A percentile compares a stretch with the other conserved stretches of the same genome.
Conservation (phyloP, 768 basidiomycete genomes). For the Lactarius akahatsu region DNA sequence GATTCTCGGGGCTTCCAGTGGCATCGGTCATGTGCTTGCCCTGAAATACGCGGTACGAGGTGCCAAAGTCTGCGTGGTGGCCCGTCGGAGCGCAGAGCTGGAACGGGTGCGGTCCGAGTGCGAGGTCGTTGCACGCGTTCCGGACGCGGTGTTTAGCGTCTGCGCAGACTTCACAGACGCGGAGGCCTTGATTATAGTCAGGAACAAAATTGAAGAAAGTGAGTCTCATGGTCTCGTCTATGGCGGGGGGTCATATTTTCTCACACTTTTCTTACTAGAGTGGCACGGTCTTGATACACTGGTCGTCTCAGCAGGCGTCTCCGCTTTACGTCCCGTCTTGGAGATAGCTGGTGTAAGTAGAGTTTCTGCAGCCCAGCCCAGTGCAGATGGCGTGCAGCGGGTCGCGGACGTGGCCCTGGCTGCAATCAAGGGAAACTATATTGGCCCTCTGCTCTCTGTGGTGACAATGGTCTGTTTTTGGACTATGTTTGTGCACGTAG, state of each 20-base stretch:
- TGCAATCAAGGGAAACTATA: conserved; percentile 63
- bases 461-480: conserved; percentile 61
- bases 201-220: conserved; percentile 57
- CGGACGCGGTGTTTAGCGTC: conserved; percentile 46
- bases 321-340: conserved; percentile 74
- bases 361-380: conserved; percentile 38
- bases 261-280: conserved; percentile 41
- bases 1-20: conserved; percentile 80
- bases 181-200: conserved; percentile 64
- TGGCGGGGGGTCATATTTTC: not conserved
- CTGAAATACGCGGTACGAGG: conserved; percentile 71
- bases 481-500: not conserved
- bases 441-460: conserved; percentile 68
- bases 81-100: conserved; percentile 56
- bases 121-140: conserved; percentile 29
- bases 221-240: conserved; percentile 30
- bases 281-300: conserved; percentile 86
- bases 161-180: conserved; percentile 62
- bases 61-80: conserved; percentile 72
- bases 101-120: conserved; percentile 65
- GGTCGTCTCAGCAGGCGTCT: conserved; percentile 80
- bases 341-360: conserved; percentile 59
- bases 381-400: conserved; percentile 57
- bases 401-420: conserved; percentile 55
- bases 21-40: conserved; percentile 74